Evolutionary conservation across 2,329 filamentous ascomycete genomes (phyloP), one percentile per base, ranked within the genome.

Genomic region (Neofusicoccum ribis): DNA sequence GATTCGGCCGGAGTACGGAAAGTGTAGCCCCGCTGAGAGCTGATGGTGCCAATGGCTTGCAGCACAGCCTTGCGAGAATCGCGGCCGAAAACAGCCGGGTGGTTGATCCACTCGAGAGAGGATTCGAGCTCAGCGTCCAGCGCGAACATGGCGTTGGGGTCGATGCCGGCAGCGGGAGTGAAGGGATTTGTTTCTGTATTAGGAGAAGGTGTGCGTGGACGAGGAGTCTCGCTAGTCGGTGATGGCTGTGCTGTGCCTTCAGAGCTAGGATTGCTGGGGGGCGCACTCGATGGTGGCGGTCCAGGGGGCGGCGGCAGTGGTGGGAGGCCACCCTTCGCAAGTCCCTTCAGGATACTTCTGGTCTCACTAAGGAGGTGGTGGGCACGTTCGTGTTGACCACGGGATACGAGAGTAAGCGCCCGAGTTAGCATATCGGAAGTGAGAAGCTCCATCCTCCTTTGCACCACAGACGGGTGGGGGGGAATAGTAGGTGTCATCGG

Each of bases 361-460:
- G 95, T 99, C 81, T 99, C 95, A 69, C 90, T 91, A 43, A 99
- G 84, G 3, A 99, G 86, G 64, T 96, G 96, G 71, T 96, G 91
- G 0, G 93, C 95, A 41, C 93, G 90, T 73, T 99, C 95, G 75
- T 97, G 92, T 78, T 98, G 94, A 39, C 92, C 92, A 43, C 93
- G 88, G 67, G 92, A 92, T 20, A 98, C 93, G 20, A 99, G 85
- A 0, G 93, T 97, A 67, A 99, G 82, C 14, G 95, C 93, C 66
- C 95, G 86, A 7, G 92, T 96, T 68, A 99, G 86, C 95, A 99
- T 99, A 76, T 99, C 95, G 1, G 94, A 98, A 2, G 95, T 98
- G 62, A 99, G 85, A 36, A 99, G 84, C 78, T 99, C 95, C 95
- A 99, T 99, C 51, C 95, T 90, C 46, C 95, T 88, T 79, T 99